Percentiles rank a stretch among this genome's conserved stretches.
Evolutionary conservation across 345 rosid species (phyloP).

Genomic region (Rubroshorea leprosula): DNA sequence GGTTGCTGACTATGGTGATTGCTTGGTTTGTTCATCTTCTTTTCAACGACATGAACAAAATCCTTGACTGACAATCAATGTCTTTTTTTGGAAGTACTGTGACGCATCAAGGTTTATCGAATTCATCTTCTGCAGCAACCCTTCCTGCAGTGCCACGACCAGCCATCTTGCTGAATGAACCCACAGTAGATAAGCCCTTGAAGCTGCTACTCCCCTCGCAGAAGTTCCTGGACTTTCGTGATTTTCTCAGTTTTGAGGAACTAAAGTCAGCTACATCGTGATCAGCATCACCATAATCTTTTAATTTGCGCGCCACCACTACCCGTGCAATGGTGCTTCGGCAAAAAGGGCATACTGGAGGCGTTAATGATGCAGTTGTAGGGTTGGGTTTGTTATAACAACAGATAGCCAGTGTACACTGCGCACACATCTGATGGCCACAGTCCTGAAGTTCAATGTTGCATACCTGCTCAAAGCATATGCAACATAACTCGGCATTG

Average conservation of each 20-base stretch:
- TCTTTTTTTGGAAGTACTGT: conserved; percentile 27
- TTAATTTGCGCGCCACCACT: conserved; percentile 49
- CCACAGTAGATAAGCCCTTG: conserved; percentile 65
- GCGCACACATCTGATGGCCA: conserved; percentile 98
- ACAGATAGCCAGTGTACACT: conserved; percentile 90
- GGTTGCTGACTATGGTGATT: conserved; percentile 14
- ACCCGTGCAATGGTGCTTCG: conserved; percentile 68
- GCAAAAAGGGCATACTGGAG: conserved; percentile 97
- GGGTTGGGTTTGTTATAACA: conserved; percentile 99
- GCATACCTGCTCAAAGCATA: conserved; percentile 95
- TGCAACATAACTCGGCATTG: conserved; percentile 81
- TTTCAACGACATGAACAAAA: conserved; percentile 11
- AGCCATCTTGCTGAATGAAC: conserved; percentile 52
- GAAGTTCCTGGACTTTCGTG: conserved; percentile 59
- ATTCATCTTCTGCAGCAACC: conserved; percentile 44
- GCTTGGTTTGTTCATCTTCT: conserved; percentile 10
- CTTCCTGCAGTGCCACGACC: conserved; percentile 58
- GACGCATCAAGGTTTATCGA: conserved; percentile 39
- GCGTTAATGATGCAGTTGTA: conserved; percentile 45
- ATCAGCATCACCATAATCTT: conserved; percentile 42
- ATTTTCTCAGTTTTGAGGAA: conserved; percentile 61
- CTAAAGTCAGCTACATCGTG: conserved; percentile 40
- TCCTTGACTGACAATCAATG: conserved; percentile 22
- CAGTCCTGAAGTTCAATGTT: conserved; percentile 89
- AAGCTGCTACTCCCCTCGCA: conserved; percentile 95